These are phyloP conservation scores for Cladosporium sp. DNA, from an alignment of 2,329 filamentous ascomycete species.

Conservation along the genomic window DNA sequence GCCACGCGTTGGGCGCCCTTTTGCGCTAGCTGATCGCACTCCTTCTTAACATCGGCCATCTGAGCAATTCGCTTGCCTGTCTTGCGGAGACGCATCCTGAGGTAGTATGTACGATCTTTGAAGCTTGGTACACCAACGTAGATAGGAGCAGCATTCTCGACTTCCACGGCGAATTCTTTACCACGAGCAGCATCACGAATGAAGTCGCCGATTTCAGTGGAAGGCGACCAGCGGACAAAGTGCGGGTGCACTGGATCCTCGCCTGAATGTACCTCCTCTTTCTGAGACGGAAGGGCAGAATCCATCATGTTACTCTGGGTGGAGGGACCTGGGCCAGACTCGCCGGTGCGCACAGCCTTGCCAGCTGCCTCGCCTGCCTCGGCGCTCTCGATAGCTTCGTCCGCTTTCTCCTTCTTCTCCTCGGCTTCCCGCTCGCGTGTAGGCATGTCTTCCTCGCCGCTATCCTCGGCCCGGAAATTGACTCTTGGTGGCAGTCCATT, in stretches of 20 bases:
- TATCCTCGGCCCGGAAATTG: conserved; percentile 75
- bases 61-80: conserved; percentile 64
- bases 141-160: conserved; percentile 70
- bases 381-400: conserved; percentile 42
- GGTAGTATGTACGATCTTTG: conserved; percentile 83
- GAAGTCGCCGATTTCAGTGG: conserved; percentile 90
- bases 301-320: conserved; percentile 14
- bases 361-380: conserved; percentile 51
- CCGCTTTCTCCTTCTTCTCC: conserved; percentile 29
- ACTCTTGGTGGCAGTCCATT: conserved; percentile 66
- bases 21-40: conserved; percentile 76
- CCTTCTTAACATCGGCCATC: conserved; percentile 70
- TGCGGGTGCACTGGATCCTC: conserved; percentile 49
- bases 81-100: conserved; percentile 71
- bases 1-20: conserved; percentile 73
- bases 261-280: conserved; percentile 26
- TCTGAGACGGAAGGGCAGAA: conserved; percentile 35
- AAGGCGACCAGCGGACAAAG: conserved; percentile 84
- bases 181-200: conserved; percentile 83
- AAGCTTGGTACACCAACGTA: conserved; percentile 81
- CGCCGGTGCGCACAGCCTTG: conserved; percentile 38
- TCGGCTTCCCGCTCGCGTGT: conserved; percentile 26
- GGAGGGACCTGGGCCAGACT: neutral
- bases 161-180: conserved; percentile 77
- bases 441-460: conserved; percentile 53